Conservation (phyloP, 768 basidiomycete genomes). For the Amanita jacksonii region DNA sequence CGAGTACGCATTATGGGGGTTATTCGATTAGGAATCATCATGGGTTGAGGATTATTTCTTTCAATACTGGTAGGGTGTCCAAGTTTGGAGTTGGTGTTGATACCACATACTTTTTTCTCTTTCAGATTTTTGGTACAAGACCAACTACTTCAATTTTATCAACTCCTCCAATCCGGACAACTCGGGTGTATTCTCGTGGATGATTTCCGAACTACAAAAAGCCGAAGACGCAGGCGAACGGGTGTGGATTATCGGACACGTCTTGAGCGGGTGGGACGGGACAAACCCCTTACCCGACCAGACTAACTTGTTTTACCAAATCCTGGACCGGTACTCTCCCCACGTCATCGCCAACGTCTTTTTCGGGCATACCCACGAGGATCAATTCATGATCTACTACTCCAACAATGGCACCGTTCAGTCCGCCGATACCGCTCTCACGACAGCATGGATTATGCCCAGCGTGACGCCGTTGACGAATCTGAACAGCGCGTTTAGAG, state of each 20-base stretch:
- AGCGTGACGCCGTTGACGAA: slow-evolving; percentile 63
- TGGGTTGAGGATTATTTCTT: slow-evolving; percentile 59
- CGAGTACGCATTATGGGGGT: slow-evolving; percentile 60
- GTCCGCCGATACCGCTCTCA: not conserved
- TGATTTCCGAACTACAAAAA: slow-evolving; percentile 70
- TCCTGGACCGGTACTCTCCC: slow-evolving; percentile 68
- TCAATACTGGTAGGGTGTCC: slow-evolving; percentile 57
- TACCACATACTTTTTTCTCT: no score
- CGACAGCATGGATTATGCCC: slow-evolving; percentile 43
- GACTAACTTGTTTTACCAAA: slow-evolving; percentile 50
- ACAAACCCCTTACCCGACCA: slow-evolving; percentile 53
- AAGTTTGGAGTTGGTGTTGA: not conserved
- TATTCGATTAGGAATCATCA: slow-evolving; percentile 62
- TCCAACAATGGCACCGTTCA: slow-evolving; percentile 11
- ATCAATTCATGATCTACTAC: slow-evolving; percentile 39
- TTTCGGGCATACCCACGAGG: slow-evolving; percentile 37
- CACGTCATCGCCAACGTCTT: slow-evolving; percentile 77
- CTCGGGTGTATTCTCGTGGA: slow-evolving; percentile 71
- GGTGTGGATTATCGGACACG: slow-evolving; percentile 51
- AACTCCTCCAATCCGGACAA: slow-evolving; percentile 60
- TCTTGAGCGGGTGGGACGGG: slow-evolving; percentile 43
- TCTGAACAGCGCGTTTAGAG: slow-evolving; percentile 68
- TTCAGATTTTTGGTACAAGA: slow-evolving; percentile 22
- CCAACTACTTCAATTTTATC: slow-evolving; percentile 73
- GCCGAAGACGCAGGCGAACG: slow-evolving; percentile 71